Base-by-base conservation (phyloP, 306 rosid genomes). In the Malus fusca region DNA sequence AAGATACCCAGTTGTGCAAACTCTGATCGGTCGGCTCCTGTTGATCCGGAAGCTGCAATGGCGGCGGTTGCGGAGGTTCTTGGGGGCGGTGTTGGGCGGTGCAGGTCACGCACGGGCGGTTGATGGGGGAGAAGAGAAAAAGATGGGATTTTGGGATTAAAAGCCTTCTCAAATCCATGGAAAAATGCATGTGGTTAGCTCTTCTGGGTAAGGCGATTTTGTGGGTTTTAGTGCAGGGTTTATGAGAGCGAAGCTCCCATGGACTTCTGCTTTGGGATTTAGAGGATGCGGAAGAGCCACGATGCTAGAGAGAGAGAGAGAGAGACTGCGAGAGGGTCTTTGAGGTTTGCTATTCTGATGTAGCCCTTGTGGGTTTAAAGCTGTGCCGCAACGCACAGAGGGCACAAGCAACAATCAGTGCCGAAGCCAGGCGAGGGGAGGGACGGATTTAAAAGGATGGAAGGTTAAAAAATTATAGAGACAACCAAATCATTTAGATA, bases 1-100 rank as follows among this genome's bases (percentile, higher is more conserved):
- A 87, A 76, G 88, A 78, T 74, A 88, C 61, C 82, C 64, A 71
- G 67, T 28, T 17, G 19, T 63, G 77, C 63, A 78, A 71, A 30
- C 28, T 26, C 69, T 68, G 74, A 56, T 73, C 59, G n/a, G 74
- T 37, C 67, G 78, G 43, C 44, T 77, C 84, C 15, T 74, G 73
- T 56, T 77, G 71, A 8, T 77, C 12, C 21, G 66, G 66, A 26
- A 26, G 19, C 35, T 61, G 35, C 17, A 26, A 61, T 61, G 35
- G 66, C 35, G 66, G 66, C 21, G 66, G 66, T 4, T 61, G 66
- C 28, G 66, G 21, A 61, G 37, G 11, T 9, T 61, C 66, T 26
- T 61, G 11, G 66, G 37, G 66, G 37, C n/a, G 37, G n/a, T 35
- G 66, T 61, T 61, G 66, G 37, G 35, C 9, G 21, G 30, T 61